Evolutionary conservation across 768 basidiomycete genomes (phyloP).

Genomic region (Glaciozyma antarctica): DNA sequence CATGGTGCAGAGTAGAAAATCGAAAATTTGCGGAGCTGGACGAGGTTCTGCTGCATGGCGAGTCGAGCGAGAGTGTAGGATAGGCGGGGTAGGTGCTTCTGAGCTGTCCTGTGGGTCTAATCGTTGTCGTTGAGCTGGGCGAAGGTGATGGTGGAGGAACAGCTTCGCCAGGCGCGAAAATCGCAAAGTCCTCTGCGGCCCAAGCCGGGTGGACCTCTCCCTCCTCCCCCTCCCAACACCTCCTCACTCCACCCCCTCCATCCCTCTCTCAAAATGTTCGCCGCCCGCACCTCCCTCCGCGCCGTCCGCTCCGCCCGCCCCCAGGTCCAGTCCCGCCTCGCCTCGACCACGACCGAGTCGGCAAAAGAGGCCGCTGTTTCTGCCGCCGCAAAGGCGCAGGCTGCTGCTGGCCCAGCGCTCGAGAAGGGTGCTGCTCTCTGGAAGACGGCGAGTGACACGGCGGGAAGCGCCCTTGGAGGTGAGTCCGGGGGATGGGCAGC

Average conservation of each 20-base stretch:
- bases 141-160: no score
- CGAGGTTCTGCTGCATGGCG: not conserved
- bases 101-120: no score
- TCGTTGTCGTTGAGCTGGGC: no score
- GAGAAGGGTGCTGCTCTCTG: slow-evolving; percentile 11
- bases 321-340: slow-evolving; percentile 15
- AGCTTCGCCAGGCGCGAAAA: no score
- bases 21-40: not conserved
- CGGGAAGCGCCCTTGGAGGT: slow-evolving; percentile 54
- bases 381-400: slow-evolving; percentile 13
- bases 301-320: slow-evolving; percentile 13
- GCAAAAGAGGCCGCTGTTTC: slow-evolving; percentile 25
- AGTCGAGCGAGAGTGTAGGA: no score
- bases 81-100: no score
- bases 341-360: slow-evolving; percentile 7
- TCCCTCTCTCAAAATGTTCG: slow-evolving; percentile 4
- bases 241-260: not conserved
- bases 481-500: slow-evolving; percentile 21
- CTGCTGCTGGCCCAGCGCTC: slow-evolving; percentile 43
- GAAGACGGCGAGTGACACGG: slow-evolving; percentile 22
- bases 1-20: not conserved
- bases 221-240: not conserved
- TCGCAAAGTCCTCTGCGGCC: no score
- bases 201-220: not conserved
- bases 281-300: slow-evolving; percentile 7